Evolutionary conservation across 1,284 basidiomycete genomes (phyloP), one percentile per base, ranked within the genome.

Genomic region (Paramarasmius palmivorus): DNA sequence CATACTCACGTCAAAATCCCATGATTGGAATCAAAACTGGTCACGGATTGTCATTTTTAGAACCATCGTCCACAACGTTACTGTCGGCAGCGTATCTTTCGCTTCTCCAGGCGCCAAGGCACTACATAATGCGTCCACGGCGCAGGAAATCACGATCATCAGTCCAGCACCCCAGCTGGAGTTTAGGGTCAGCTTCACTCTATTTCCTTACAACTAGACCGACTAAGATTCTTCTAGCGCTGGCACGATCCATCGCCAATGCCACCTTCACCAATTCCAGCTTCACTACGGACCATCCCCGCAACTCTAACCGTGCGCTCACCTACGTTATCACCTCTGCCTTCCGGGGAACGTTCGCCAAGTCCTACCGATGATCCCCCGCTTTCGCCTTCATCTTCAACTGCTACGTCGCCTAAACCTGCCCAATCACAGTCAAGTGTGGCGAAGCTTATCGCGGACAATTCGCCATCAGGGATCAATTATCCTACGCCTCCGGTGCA

Each of bases 61-160:
- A 54, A 88, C 86, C 2, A 84, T 90, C 15, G 86, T 86, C 42
- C 81, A 88, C 62, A 86, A 88, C 59, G 84, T 88, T 12, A 70
- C 88, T 32, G 86, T 90, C 20, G 88, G 82, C 26, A 86, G 86
- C 58, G 83, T 90, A 25, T 89, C 88, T 1, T 87, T 85, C 61
- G 88, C 87, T 9, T 77, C 78, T 36, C 83, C 85, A 6, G 82
- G 84, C 2, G 79, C 82, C 14, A 87, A 88, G 63, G 83, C 86
- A 1, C 76, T 90, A 63, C 86, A 89, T 61, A 89, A 84, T 60
- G 85, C 84, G 8, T 88, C 88, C 7, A 90, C 88, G 0, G 88
- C 88, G 0, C 86, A 88, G 67, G 88, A 90, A 68, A 82, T 90
- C 57, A 81, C 81, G 19, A 79, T 90, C 38, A 79, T 90, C 49